A percentile compares a stretch with the other conserved stretches of the same genome.
Evolutionary conservation across 75 land plant species (phyloP).

Genomic region (Pinus tabuliformis): DNA sequence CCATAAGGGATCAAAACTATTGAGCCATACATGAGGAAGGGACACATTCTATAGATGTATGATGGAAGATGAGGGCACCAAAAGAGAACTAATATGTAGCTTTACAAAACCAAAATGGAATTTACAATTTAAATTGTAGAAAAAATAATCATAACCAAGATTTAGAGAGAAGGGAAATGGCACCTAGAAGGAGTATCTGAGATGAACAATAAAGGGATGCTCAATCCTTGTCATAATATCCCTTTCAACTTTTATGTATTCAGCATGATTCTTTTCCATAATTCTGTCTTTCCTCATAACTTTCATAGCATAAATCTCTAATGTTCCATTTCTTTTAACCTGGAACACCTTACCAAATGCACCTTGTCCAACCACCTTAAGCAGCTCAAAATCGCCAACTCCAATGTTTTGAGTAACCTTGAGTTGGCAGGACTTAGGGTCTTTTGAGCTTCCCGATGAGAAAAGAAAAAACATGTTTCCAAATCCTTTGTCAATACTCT

Average conservation of each 20-base stretch:
- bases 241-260: constrained; percentile 86
- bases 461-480: not conserved
- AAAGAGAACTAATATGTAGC: no score
- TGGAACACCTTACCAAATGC: no score
- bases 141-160: no score
- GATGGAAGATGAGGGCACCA: no score
- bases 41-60: no score
- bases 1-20: no score
- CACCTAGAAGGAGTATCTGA: constrained; percentile 90
- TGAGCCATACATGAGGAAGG: no score
- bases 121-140: no score
- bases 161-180: no score
- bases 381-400: constrained; percentile 78
- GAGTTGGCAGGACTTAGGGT: no score
- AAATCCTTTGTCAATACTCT: constrained; percentile 16
- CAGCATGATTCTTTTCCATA: constrained; percentile 78
- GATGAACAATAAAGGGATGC: constrained; percentile 66
- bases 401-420: constrained; percentile 27
- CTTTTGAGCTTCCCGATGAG: not conserved
- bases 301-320: constrained; percentile 91
- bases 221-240: constrained; percentile 15
- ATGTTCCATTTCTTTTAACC: no score
- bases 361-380: constrained; percentile 16
- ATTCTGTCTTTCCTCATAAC: constrained; percentile 90
- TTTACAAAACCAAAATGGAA: no score